Percentiles rank a stretch among this genome's conserved stretches.
Evolutionary conservation across 2,329 filamentous ascomycete genomes (phyloP).

Genomic region (Fusarium aywerte): DNA sequence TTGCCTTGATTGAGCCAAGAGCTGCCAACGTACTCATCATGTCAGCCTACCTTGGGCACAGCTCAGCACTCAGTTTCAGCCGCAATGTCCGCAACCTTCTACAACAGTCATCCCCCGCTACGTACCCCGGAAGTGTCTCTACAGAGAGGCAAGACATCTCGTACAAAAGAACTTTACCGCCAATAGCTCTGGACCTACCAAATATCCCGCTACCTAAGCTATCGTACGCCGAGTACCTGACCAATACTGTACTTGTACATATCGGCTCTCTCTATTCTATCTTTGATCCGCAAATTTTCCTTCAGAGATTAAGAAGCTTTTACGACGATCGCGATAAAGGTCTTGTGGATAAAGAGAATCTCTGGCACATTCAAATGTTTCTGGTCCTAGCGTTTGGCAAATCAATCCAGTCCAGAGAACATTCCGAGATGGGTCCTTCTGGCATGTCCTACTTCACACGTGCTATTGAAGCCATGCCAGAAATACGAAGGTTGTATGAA

Average conservation of each 20-base stretch:
- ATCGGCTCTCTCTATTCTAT: slow-evolving; percentile 33
- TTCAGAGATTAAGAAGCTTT: slow-evolving; percentile 18
- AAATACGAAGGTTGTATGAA: slow-evolving; percentile 33
- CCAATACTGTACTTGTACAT: slow-evolving; percentile 33
- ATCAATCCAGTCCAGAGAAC: slow-evolving; percentile 35
- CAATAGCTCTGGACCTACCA: slow-evolving; percentile 26
- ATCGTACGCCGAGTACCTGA: slow-evolving; percentile 32
- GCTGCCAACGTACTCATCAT: not conserved
- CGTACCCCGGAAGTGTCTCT: slow-evolving; percentile 25
- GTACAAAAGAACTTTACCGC: slow-evolving; percentile 23
- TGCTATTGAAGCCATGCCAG: slow-evolving; percentile 34
- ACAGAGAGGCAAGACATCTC: slow-evolving; percentile 33
- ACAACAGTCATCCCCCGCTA: slow-evolving; percentile 19
- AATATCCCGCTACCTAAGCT: slow-evolving; percentile 29
- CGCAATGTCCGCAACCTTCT: slow-evolving; percentile 38
- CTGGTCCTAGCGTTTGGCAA: slow-evolving; percentile 35
- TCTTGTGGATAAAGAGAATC: not conserved
- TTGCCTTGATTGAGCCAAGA: fast-evolving
- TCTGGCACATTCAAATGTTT: slow-evolving; percentile 40
- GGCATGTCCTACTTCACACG: slow-evolving; percentile 35
- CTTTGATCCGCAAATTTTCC: slow-evolving; percentile 22
- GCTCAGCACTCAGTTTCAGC: slow-evolving; percentile 36
- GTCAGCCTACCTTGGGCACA: slow-evolving; percentile 36
- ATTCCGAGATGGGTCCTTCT: slow-evolving; percentile 34
- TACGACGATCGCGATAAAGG: slow-evolving; percentile 14